Evolutionary conservation across 2,329 filamentous ascomycete genomes (phyloP).

Genomic region (Fusarium sp.): DNA sequence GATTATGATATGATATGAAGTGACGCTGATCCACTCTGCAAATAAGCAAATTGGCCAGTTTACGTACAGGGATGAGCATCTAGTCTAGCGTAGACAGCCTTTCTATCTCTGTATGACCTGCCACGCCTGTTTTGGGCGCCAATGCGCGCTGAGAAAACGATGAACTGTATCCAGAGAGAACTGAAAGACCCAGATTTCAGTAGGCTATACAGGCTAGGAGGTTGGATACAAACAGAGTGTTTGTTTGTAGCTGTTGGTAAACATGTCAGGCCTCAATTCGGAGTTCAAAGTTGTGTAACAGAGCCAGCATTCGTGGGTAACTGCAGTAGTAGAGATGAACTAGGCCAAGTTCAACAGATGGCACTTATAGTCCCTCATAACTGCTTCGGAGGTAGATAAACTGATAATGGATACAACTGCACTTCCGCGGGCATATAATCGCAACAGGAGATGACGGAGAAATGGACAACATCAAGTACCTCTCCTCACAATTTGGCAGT

Average conservation of each 20-base stretch:
- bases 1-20: slow-evolving; percentile 16
- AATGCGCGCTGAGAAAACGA: slow-evolving; percentile 4
- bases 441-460: neutral
- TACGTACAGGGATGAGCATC: slow-evolving; percentile 15
- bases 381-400: slow-evolving; percentile 3
- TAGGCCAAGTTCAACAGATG: neutral
- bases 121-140: neutral
- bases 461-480: slow-evolving; percentile 2
- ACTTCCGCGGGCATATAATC: slow-evolving; percentile 12
- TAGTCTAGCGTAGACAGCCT: slow-evolving; percentile 5
- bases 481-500: neutral
- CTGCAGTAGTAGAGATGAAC: neutral
- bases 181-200: neutral
- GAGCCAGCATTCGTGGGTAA: neutral
- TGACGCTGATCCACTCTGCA: slow-evolving; percentile 4
- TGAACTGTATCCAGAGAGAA: neutral
- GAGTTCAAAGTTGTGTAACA: neutral
- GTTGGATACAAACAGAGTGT: neutral
- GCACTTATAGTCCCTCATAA: neutral
- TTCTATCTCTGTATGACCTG: neutral
- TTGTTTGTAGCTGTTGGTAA: neutral
- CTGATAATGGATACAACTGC: slow-evolving; percentile 1
- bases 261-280: neutral
- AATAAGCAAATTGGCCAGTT: slow-evolving; percentile 13
- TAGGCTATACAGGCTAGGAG: neutral